Evolutionary conservation across 805 yeast genomes (phyloP), one percentile per base, ranked within the genome.

Genomic region (Metschnikowia reukaufii): DNA sequence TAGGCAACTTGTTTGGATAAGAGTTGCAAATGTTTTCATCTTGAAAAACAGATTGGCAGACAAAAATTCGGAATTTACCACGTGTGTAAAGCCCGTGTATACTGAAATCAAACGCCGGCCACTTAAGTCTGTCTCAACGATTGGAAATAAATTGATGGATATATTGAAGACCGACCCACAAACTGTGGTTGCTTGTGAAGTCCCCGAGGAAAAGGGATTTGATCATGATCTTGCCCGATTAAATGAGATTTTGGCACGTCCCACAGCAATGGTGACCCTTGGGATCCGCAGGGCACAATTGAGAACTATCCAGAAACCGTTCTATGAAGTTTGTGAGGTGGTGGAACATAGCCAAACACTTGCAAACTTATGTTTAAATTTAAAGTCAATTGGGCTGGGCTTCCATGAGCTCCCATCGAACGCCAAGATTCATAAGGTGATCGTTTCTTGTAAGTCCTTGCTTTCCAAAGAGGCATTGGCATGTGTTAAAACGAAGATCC

Each of bases 251-350:
- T 59, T 70, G n/a, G 47, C 56, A n/a, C 61, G 61, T 33, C 64
- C 69, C 15, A 65, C 76, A 1, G 71, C 82, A 1, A 66, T 67
- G n/a, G 64, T 63, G 16, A 54, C 51, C 3, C 61, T 82, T 21
- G 64, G 73, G 2, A 65, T 66, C 25, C 72, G 74, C 36, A 65
- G 76, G 39, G 67, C 74, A 0, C 57, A 64, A 40, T 42, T 65
- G 15, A 68, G 70, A 23, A 73, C 82, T 0, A 50, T 61, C 2
- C 56, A 58, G 15, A 61, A 62, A 31, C 78, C 80, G 4, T 82
- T 79, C 55, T 63, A 66, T 45, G 79, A 76, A 17, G 77, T 79
- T 16, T 83, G 88, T 53, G 69, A 73, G 41, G 69, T 74, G 40
- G 33, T 48, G 10, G 58, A 59, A 35, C 81, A 79, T 32, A 47